phyloP scores from a whole-genome alignment of 148 eudicot species.

The Fallopia convolvulus region DNA sequence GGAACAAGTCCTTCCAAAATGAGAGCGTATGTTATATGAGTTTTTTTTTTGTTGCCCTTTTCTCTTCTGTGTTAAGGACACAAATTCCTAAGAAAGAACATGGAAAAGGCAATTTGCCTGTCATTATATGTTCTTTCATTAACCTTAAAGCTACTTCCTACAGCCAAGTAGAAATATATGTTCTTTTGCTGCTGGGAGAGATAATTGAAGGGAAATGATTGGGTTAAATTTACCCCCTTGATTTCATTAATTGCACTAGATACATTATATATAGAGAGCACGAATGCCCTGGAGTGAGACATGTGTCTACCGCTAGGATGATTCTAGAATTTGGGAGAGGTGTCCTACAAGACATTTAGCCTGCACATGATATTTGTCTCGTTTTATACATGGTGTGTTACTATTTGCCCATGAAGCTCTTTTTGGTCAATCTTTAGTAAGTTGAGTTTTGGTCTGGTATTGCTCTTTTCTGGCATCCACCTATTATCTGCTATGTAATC shows the following conservation, averaged over 20 bases:
- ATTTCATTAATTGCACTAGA: too few relatives aligned
- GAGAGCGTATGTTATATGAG: conserved; percentile 71
- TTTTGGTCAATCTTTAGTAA: neutral
- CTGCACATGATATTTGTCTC: too few relatives aligned
- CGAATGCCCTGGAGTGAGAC: too few relatives aligned
- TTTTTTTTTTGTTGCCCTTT: neutral
- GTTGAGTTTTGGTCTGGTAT: neutral
- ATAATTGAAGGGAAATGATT: too few relatives aligned
- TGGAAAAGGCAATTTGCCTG: neutral
- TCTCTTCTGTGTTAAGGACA: neutral
- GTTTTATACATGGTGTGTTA: too few relatives aligned
- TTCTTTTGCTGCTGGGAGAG: neutral
- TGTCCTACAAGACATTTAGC: too few relatives aligned
- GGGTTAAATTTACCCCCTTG: too few relatives aligned
- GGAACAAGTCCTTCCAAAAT: conserved; percentile 98
- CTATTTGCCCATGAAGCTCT: neutral
- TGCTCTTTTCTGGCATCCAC: neutral
- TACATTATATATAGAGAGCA: too few relatives aligned
- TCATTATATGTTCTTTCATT: neutral
- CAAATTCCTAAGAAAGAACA: neutral
- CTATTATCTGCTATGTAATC: neutral
- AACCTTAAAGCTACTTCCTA: neutral
- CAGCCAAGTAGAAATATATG: neutral
- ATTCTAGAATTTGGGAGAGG: too few relatives aligned
- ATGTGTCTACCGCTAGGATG: too few relatives aligned